Evolutionary conservation across 805 yeast genomes (phyloP), one percentile per base, ranked within the genome.

Genomic region (Millerozyma acaciae): DNA sequence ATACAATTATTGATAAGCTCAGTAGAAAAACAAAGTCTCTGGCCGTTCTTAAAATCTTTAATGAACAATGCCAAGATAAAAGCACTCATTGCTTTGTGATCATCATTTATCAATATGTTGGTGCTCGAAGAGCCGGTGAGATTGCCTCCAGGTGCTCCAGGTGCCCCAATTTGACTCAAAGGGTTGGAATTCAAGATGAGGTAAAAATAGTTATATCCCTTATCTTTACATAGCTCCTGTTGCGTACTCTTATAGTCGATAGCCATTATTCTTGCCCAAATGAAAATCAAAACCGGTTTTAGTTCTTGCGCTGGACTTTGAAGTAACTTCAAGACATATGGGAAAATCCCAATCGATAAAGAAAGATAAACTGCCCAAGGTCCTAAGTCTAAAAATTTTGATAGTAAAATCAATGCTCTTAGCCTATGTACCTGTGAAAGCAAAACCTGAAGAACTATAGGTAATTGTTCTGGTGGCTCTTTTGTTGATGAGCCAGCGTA

Each of bases 211-310:
- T 80, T 78, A 57, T 79, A 89, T 0, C 96, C 96, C 50, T 82
- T 83, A 51, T 90, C 97, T 48, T 89, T 89, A 43, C 93, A 75
- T 19, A 93, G 70, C 51, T 93, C 98, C 42, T 82, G 88, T 55
- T 93, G 98, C 3, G 96, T 86, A 49, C 84, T 82, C 43, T 77
- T 75, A 54, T 84, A 82, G 57, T 90, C 97, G 16, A 93, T 94
- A 3, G 97, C 89, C 93, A 93, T 87, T 15, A 93, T 87, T 44
- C 97, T 71, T 1, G 97, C 96, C 98, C 98, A 93, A 34, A 93
- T 93, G 50, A 90, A 93, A 2, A 93, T 93, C 37, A 93, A 62
- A 3, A 90, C 95, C 0, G 97, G 97, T 49, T 88, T 88, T 38
- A 93, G 67, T 50, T 93, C 97, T 17, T 86, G 94, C 0, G 97